Percentiles rank a stretch among this genome's conserved stretches.
Conservation (phyloP, 768 basidiomycete species). For the Suillus subluteus region DNA sequence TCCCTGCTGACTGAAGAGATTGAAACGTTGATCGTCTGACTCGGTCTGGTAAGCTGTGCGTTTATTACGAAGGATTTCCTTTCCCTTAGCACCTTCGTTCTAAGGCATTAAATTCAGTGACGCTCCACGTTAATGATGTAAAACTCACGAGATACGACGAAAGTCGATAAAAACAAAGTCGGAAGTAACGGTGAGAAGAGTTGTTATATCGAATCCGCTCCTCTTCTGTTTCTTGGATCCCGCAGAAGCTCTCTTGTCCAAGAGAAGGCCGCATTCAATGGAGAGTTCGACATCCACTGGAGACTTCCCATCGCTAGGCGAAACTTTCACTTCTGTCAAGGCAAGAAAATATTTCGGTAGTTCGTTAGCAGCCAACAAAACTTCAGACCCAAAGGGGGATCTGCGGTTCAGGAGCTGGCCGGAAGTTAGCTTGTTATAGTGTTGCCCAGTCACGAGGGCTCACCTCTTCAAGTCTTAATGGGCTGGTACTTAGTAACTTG, state of each 20-base stretch:
- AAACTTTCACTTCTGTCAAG: slow-evolving; percentile 50
- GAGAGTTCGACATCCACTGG: slow-evolving; percentile 61
- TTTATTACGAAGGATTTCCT: slow-evolving; percentile 62
- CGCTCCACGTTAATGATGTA: neutral
- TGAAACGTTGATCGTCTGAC: slow-evolving; percentile 64
- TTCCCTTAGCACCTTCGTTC: slow-evolving; percentile 68
- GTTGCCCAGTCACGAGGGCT: neutral
- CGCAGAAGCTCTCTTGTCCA: slow-evolving; percentile 36
- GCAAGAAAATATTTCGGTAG: slow-evolving; percentile 67
- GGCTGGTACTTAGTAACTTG: slow-evolving; percentile 55
- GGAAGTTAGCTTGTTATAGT: slow-evolving; percentile 12
- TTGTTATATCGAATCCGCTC: slow-evolving; percentile 60
- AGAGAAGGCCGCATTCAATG: slow-evolving; percentile 57
- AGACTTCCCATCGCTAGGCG: slow-evolving; percentile 45
- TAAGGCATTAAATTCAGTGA: slow-evolving; percentile 32
- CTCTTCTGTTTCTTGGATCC: slow-evolving; percentile 49
- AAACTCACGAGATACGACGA: slow-evolving; percentile 69
- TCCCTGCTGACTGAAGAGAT: slow-evolving; percentile 58
- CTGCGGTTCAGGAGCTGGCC: slow-evolving; percentile 72
- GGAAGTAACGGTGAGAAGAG: slow-evolving; percentile 74
- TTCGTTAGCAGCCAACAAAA: slow-evolving; percentile 61
- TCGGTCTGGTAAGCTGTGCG: slow-evolving; percentile 70
- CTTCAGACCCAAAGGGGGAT: slow-evolving; percentile 72
- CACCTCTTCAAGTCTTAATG: slow-evolving; percentile 69
- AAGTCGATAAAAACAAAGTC: slow-evolving; percentile 79